phyloP scores from a whole-genome alignment of 164 flowering plant genomes.

The Vitis riparia region DNA sequence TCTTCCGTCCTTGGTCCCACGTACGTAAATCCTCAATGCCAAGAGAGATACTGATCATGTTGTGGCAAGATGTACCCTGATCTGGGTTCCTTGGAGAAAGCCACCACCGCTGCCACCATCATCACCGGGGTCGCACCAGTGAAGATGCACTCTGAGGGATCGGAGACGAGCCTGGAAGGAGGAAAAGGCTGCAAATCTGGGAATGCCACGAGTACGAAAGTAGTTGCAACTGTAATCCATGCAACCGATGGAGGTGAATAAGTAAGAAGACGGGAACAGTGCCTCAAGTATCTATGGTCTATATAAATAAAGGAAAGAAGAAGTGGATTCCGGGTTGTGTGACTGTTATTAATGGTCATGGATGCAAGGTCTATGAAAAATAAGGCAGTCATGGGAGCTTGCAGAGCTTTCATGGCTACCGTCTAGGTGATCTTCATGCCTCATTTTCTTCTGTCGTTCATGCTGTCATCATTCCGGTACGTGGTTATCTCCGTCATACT shows the following conservation, averaged over 20 bases:
- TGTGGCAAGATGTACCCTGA: slow-evolving; percentile 24
- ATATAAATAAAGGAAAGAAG: not conserved
- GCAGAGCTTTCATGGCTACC: no score
- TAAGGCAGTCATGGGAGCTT: no score
- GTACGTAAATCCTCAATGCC: no score
- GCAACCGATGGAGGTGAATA: slow-evolving; percentile 10
- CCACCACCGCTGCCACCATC: slow-evolving; percentile 18
- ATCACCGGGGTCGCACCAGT: slow-evolving; percentile 27
- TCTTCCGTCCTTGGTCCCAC: no score
- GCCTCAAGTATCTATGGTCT: not conserved
- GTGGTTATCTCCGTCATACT: no score
- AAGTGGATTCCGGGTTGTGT: no score
- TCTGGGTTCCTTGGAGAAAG: slow-evolving; percentile 13
- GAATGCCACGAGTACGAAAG: slow-evolving; percentile 7
- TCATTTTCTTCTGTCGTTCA: no score
- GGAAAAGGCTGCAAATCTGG: slow-evolving; percentile 22
- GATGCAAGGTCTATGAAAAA: no score
- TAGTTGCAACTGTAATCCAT: slow-evolving; percentile 26
- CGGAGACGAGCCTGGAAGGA: slow-evolving; percentile 19
- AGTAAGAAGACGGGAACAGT: not conserved
- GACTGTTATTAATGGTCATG: no score
- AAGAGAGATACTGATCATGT: no score
- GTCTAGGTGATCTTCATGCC: no score
- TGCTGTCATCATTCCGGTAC: no score
- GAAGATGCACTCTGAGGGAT: slow-evolving; percentile 22